Conservation (phyloP, 768 basidiomycete genomes). For the Hygrophorus pudorinus region DNA sequence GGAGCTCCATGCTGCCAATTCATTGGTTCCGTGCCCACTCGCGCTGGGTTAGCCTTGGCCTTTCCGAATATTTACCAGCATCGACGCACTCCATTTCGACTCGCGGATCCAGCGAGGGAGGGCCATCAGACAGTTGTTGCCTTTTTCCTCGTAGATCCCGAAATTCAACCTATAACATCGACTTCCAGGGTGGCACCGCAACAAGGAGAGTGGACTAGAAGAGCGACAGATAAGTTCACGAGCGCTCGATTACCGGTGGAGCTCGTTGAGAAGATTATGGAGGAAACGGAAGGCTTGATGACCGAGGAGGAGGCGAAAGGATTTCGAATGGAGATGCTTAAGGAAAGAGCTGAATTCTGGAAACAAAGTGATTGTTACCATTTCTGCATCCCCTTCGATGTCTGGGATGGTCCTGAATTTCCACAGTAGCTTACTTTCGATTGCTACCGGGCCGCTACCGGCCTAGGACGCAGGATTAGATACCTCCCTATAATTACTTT, state of each 20-base stretch:
- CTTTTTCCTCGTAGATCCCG: conserved; percentile 42
- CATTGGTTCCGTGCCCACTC: conserved; percentile 27
- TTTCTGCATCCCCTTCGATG: conserved; percentile 42
- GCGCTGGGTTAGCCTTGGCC: conserved; percentile 27
- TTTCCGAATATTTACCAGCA: conserved; percentile 55
- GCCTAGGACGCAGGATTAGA: no score
- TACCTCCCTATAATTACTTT: no score
- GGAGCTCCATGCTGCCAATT: conserved; percentile 40
- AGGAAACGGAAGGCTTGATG: conserved; percentile 30
- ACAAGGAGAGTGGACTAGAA: conserved; percentile 34
- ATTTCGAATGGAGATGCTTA: conserved; percentile 21
- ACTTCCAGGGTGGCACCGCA: conserved; percentile 40
- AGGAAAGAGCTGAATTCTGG: conserved; percentile 26
- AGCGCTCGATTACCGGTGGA: conserved; percentile 31
- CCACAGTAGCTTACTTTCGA: background rate
- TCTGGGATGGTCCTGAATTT: conserved; percentile 28
- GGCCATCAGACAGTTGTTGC: conserved; percentile 34
- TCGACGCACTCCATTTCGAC: conserved; percentile 26
- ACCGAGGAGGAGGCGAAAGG: conserved; percentile 25
- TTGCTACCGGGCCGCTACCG: no score
- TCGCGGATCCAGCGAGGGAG: conserved; percentile 28
- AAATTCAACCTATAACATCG: conserved; percentile 28
- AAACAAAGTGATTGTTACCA: conserved; percentile 31
- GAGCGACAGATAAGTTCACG: conserved; percentile 26
- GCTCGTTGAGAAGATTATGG: conserved; percentile 31